Conservation (phyloP, 2,329 filamentous ascomycete genomes). For the Botrytis byssoidea region DNA sequence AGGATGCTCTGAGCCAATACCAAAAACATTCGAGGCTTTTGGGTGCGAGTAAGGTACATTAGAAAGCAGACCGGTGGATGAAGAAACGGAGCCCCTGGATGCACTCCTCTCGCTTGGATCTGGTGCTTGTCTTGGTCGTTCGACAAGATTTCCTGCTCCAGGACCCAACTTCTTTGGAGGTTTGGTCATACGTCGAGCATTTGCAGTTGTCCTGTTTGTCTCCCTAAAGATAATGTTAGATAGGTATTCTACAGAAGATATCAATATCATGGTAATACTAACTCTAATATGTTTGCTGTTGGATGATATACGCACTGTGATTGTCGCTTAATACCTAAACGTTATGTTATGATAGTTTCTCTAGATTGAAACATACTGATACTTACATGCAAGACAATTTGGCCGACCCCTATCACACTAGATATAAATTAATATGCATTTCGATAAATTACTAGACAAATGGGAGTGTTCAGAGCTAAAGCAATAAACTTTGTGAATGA, state of each 20-base stretch:
- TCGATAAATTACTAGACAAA: neutral
- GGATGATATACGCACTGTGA: conserved; percentile 73
- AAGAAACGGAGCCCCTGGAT: conserved; percentile 36
- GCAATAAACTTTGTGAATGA: neutral
- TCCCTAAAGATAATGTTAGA: conserved; percentile 45
- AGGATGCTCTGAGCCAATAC: conserved; percentile 74
- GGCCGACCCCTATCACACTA: conserved; percentile 75
- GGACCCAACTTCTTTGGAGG: conserved; percentile 53
- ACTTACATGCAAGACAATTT: conserved; percentile 63
- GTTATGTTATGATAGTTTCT: conserved; percentile 27
- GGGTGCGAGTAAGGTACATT: conserved; percentile 70
- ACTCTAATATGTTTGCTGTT: conserved; percentile 76
- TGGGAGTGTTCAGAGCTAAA: neutral
- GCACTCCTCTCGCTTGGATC: conserved; percentile 30
- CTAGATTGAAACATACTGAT: conserved; percentile 10
- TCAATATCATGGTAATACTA: conserved; percentile 40
- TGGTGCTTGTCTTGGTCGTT: conserved; percentile 30
- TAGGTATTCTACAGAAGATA: neutral
- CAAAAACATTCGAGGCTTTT: conserved; percentile 74
- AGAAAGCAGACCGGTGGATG: conserved; percentile 61
- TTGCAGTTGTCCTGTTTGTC: conserved; percentile 53
- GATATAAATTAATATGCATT: conserved; percentile 6
- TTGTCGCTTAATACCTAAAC: conserved; percentile 69
- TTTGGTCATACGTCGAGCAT: conserved; percentile 56
- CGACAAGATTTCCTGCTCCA: conserved; percentile 27